Conservation (phyloP, 2,329 filamentous ascomycete genomes). For the Hymenoscyphus fructigenus region DNA sequence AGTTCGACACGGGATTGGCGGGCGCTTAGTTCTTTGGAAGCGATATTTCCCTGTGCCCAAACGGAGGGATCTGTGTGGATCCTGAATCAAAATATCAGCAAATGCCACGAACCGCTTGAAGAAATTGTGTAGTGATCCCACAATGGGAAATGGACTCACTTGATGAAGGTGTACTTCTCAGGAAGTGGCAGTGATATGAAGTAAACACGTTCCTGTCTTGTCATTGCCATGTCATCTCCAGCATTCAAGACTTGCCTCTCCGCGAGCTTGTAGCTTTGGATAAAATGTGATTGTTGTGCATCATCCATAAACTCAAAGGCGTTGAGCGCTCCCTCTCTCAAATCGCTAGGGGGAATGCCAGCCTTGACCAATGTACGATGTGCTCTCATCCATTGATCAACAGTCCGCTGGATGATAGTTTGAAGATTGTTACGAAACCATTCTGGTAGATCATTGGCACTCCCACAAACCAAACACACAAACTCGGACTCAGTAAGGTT, state of each 20-base stretch:
- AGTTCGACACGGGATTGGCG: constrained; percentile 1
- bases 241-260: background rate
- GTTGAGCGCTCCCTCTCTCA: constrained; percentile 11
- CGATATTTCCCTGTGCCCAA: background rate
- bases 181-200: background rate
- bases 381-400: constrained; percentile 9
- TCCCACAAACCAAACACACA: constrained; percentile 12
- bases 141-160: background rate
- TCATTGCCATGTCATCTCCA: background rate
- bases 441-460: background rate
- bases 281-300: constrained; percentile 15
- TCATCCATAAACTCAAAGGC: constrained; percentile 16
- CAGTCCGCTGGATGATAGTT: constrained; percentile 8
- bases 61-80: background rate
- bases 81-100: background rate
- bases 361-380: constrained; percentile 9
- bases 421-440: constrained; percentile 13
- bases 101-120: background rate
- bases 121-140: background rate
- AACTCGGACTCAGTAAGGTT: constrained; percentile 16
- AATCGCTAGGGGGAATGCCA: constrained; percentile 15
- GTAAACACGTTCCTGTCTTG: background rate
- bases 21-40: background rate
- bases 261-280: constrained; percentile 14
- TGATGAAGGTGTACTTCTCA: constrained; percentile 7